These are phyloP conservation scores for Tolypocladium ovalisporum DNA, from an alignment of 2,329 filamentous ascomycete genomes.

Conservation along the genomic window DNA sequence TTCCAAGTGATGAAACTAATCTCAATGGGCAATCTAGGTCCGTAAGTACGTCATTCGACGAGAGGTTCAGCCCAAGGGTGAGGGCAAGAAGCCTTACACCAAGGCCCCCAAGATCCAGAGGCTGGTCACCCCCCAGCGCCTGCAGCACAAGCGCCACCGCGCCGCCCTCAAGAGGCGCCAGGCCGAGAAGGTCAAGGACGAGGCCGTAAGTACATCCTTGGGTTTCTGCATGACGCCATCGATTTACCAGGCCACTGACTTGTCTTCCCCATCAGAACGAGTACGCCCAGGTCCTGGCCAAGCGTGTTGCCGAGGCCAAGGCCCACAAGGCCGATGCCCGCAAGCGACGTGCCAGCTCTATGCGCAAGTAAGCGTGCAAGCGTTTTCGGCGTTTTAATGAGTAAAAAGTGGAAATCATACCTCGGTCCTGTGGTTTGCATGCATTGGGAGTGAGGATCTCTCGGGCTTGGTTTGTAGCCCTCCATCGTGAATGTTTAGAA, in stretches of 20 bases:
- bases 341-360: slow-evolving; percentile 94
- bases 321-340: slow-evolving; percentile 83
- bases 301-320: slow-evolving; percentile 96
- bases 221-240: not conserved
- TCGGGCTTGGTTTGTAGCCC: slow-evolving; percentile 17
- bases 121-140: slow-evolving; percentile 97
- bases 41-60: slow-evolving; percentile 99
- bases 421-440: slow-evolving; percentile 25
- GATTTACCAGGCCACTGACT: slow-evolving; percentile 1
- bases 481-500: slow-evolving; percentile 25
- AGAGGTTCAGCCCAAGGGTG: slow-evolving; percentile 92
- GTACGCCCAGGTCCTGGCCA: slow-evolving; percentile 91
- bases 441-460: slow-evolving; percentile 28
- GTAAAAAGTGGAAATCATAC: slow-evolving; percentile 21
- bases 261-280: slow-evolving; percentile 62
- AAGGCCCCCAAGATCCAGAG: slow-evolving; percentile 99
- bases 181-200: slow-evolving; percentile 94
- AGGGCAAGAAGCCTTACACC: slow-evolving; percentile 97
- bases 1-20: slow-evolving; percentile 22
- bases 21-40: slow-evolving; percentile 48
- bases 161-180: slow-evolving; percentile 97
- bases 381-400: slow-evolving; percentile 21
- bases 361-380: slow-evolving; percentile 74
- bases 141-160: slow-evolving; percentile 99
- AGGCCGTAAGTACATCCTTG: slow-evolving; percentile 63